Percentiles rank a stretch among this genome's conserved stretches.
These are phyloP conservation scores for Sideroxylon spinosum DNA, from an alignment of 179 eudicot species.

Conservation along the genomic window DNA sequence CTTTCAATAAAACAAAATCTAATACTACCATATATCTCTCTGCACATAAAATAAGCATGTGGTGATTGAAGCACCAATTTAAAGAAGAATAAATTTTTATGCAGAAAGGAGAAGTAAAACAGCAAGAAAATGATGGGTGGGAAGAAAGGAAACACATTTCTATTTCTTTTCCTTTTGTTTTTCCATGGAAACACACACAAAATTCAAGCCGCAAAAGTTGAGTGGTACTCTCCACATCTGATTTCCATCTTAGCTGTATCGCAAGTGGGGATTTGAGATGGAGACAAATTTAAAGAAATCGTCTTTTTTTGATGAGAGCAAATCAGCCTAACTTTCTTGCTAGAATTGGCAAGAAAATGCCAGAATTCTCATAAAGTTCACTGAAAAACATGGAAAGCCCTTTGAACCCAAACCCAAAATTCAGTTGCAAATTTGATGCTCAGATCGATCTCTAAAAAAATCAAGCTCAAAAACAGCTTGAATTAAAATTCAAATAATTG, in stretches of 20 bases:
- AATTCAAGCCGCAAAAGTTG: neutral
- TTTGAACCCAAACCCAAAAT: neutral
- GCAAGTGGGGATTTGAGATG: neutral
- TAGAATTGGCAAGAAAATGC: constrained; percentile 27
- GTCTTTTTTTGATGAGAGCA: neutral
- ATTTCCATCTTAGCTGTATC: constrained; percentile 15
- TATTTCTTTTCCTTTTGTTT: no score
- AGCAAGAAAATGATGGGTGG: neutral
- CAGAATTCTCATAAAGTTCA: neutral
- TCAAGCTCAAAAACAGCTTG: neutral
- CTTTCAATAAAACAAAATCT: neutral
- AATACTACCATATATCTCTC: neutral
- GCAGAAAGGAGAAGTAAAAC: neutral
- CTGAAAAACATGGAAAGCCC: neutral
- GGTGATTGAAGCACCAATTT: neutral
- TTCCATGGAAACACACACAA: neutral
- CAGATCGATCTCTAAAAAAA: neutral
- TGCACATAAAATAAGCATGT: constrained; percentile 18
- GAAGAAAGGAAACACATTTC: constrained; percentile 4
- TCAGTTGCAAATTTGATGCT: constrained; percentile 10
- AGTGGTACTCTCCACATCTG: neutral
- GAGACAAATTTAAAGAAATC: neutral
- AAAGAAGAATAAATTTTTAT: constrained; percentile 4
- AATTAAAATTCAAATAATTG: neutral
- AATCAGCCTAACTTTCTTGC: constrained; percentile 11